Evolutionary conservation across 2,329 filamentous ascomycete genomes (phyloP).

Genomic region (Thelonectria discophora): DNA sequence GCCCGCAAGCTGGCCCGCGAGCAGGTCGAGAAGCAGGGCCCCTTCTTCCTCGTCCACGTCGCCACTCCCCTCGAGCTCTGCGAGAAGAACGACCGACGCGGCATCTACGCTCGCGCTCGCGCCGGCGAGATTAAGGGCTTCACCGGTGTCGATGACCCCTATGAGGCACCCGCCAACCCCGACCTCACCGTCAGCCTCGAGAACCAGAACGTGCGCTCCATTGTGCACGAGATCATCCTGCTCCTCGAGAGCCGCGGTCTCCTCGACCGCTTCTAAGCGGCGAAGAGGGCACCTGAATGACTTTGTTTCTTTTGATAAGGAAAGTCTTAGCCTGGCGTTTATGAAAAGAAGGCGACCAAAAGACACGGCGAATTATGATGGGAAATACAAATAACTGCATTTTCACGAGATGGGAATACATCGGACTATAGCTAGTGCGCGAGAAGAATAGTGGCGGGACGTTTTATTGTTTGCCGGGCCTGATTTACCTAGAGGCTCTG

Average conservation of each 20-base stretch:
- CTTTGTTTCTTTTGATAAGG: not conserved
- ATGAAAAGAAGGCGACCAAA: constrained; percentile 2
- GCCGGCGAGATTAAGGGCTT: constrained; percentile 96
- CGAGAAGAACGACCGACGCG: constrained; percentile 94
- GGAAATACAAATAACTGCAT: not conserved
- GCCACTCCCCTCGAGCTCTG: constrained; percentile 90
- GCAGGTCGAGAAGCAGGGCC: constrained; percentile 85
- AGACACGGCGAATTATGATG: constrained; percentile 5
- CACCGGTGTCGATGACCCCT: constrained; percentile 97
- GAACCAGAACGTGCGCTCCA: constrained; percentile 88
- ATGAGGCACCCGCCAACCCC: constrained; percentile 83
- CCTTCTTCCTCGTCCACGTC: constrained; percentile 95
- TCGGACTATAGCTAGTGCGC: not conserved
- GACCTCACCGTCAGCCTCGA: constrained; percentile 86
- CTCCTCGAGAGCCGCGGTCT: constrained; percentile 89
- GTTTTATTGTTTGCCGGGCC: not conserved
- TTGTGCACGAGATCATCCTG: constrained; percentile 96
- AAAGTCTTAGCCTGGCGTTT: constrained; percentile 1
- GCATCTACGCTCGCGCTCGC: constrained; percentile 86
- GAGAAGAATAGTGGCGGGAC: not conserved
- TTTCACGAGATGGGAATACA: not conserved
- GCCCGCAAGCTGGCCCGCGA: constrained; percentile 82
- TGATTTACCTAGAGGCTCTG: not conserved
- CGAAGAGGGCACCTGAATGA: not conserved
- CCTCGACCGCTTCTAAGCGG: constrained; percentile 72